Base-by-base conservation (phyloP, 257 asterid species). In the Mitragyna speciosa region DNA sequence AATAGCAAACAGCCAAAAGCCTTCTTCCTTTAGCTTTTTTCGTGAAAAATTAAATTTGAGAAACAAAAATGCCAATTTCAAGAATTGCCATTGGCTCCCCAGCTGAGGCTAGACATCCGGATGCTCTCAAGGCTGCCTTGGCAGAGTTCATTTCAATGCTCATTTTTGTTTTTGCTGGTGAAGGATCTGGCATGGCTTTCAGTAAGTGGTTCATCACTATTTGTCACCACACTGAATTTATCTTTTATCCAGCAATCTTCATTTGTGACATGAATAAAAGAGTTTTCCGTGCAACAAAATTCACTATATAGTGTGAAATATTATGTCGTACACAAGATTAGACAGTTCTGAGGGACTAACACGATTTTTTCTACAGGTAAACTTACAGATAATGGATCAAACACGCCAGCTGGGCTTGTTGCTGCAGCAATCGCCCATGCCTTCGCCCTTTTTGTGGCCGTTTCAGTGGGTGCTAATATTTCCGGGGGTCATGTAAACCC, bases 401-500 rank as follows among this genome's bases (percentile, higher is more conserved):
- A 79, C 81, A 87, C 95, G 16, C 97, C 97, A 0, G 93, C 93
- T 0, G 97, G 97, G 54, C 87, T 93, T 0, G 73, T 90, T 8
- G 84, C 95, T 0, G 95, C 95, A 0, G 72, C 97, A 14, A 75
- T 93, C 72, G 92, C 97, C 1, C 97, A 93, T 43, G 97, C 95
- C 22, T 91, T 93, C 67, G 97, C 95, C 11, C 92, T 93, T 26
- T 90, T 91, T 24, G 97, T 93, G 51, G 97, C 97, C 0, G 92
- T 93, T 45, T 73, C 97, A 1, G 92, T 93, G 0, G 97, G 91
- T 6, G 97, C 97, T n/a, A 93, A 91, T 77, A 90, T 91, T 78
- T 91, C 96, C 12, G 97, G 97, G 2, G 96, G 97, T 39, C 97
- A 93, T 61, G 96, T 93, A 7, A 93, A 93, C 86, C 96, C 97